phyloP scores from a whole-genome alignment of 306 rosid species.

The Trifolium dubium region DNA sequence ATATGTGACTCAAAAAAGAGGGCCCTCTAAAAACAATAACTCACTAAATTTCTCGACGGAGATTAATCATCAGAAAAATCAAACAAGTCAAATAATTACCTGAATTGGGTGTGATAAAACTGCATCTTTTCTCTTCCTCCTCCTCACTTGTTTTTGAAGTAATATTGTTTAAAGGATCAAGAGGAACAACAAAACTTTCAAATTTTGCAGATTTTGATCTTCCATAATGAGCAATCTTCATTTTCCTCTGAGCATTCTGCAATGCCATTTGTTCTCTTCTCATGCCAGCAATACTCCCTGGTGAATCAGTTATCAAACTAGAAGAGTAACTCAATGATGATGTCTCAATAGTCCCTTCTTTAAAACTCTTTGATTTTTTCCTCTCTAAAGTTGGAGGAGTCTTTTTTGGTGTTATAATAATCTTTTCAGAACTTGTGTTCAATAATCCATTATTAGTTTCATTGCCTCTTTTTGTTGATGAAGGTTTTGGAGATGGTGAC shows the following conservation, averaged over 20 bases:
- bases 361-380: slow-evolving; percentile 86
- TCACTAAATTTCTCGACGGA: no score
- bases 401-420: slow-evolving; percentile 57
- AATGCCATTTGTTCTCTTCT: slow-evolving; percentile 92
- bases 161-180: slow-evolving; percentile 47
- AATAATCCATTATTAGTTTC: slow-evolving; percentile 59
- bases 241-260: slow-evolving; percentile 83
- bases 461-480: slow-evolving; percentile 66
- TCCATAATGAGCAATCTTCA: slow-evolving; percentile 94
- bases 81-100: slow-evolving; percentile 47
- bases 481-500: slow-evolving; percentile 64
- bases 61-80: no score
- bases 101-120: slow-evolving; percentile 89
- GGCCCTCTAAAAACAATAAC: no score
- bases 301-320: slow-evolving; percentile 79
- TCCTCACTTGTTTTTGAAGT: slow-evolving; percentile 45
- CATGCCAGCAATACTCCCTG: slow-evolving; percentile 90
- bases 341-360: slow-evolving; percentile 56
- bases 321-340: slow-evolving; percentile 73
- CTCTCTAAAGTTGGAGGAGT: slow-evolving; percentile 64
- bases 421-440: slow-evolving; percentile 72
- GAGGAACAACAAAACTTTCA: slow-evolving; percentile 55
- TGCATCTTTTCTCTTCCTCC: slow-evolving; percentile 81
- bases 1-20: no score
- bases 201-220: slow-evolving; percentile 91